phyloP scores from a whole-genome alignment of 257 asterid species.

The Nemophila menziesii region DNA sequence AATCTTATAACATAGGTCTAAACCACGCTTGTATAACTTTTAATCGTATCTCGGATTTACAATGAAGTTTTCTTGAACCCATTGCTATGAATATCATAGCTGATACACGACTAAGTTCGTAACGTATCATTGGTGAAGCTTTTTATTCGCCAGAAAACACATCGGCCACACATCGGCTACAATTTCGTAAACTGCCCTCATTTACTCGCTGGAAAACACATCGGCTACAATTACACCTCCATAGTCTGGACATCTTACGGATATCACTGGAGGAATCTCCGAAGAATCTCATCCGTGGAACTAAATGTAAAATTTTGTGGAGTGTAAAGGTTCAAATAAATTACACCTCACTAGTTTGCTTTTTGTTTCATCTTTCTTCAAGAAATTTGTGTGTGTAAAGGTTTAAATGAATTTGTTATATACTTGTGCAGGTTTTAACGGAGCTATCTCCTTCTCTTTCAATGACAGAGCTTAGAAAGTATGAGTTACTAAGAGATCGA shows the following conservation, averaged over 20 bases:
- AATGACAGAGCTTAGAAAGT: conserved; percentile 74
- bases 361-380: too few species aligned
- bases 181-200: conserved; percentile 70
- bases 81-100: conserved; percentile 65
- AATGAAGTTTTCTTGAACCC: conserved; percentile 73
- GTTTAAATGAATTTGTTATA: background rate
- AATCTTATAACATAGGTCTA: conserved; percentile 72
- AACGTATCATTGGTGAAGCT: conserved; percentile 71
- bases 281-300: too few species aligned
- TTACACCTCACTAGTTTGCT: too few species aligned
- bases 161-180: too few species aligned
- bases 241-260: conserved; percentile 44
- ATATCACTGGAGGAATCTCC: conserved; percentile 32
- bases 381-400: too few species aligned
- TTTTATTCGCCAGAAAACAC: too few species aligned
- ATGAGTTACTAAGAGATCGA: conserved; percentile 67
- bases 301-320: too few species aligned
- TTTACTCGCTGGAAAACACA: conserved; percentile 49
- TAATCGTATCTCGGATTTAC: conserved; percentile 55
- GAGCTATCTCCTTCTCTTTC: conserved; percentile 90
- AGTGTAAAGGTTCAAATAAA: too few species aligned
- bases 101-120: conserved; percentile 77
- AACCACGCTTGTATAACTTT: conserved; percentile 57
- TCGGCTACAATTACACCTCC: conserved; percentile 56
- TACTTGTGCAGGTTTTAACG: conserved; percentile 48